Percentiles rank a stretch among this genome's conserved stretches.
phyloP scores from a whole-genome alignment of 2,329 filamentous ascomycete species.

The Ophiognomonia clavigignenti-juglandacearum region DNA sequence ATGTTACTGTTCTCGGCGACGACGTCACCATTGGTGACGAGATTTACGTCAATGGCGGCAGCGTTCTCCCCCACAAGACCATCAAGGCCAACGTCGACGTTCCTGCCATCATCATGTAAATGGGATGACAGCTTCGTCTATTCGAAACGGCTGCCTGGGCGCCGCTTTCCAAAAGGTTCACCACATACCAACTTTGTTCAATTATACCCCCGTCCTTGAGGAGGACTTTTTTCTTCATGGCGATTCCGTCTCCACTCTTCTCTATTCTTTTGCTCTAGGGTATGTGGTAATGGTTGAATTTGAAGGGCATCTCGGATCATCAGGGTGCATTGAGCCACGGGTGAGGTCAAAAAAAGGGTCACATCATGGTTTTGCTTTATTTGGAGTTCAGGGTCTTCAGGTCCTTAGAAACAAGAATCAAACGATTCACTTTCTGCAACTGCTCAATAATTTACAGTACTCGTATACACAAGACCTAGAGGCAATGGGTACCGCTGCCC shows the following conservation, averaged over 20 bases:
- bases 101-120: conserved; percentile 63
- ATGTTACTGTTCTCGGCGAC: conserved; percentile 95
- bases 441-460: too few relatives aligned
- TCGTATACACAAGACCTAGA: too few relatives aligned
- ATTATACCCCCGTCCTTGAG: not conserved
- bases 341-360: conserved; percentile 5
- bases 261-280: conserved; percentile 4
- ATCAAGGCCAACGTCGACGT: conserved; percentile 97
- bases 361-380: conserved; percentile 1
- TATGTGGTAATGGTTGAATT: conserved; percentile 7
- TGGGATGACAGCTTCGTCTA: not conserved
- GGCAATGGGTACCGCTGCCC: too few relatives aligned
- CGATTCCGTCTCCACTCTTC: conserved; percentile 3
- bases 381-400: conserved; percentile 12
- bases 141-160: not conserved
- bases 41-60: conserved; percentile 97
- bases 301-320: conserved; percentile 4
- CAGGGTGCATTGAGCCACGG: conserved; percentile 7
- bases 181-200: not conserved
- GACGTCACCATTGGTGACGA: conserved; percentile 97
- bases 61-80: conserved; percentile 93
- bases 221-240: conserved; percentile 1
- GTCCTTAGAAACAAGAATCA: conserved; percentile 5
- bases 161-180: not conserved
- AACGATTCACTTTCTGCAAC: too few relatives aligned